phyloP scores from a whole-genome alignment of 441 rosid species.

The Syzygium malaccense region DNA sequence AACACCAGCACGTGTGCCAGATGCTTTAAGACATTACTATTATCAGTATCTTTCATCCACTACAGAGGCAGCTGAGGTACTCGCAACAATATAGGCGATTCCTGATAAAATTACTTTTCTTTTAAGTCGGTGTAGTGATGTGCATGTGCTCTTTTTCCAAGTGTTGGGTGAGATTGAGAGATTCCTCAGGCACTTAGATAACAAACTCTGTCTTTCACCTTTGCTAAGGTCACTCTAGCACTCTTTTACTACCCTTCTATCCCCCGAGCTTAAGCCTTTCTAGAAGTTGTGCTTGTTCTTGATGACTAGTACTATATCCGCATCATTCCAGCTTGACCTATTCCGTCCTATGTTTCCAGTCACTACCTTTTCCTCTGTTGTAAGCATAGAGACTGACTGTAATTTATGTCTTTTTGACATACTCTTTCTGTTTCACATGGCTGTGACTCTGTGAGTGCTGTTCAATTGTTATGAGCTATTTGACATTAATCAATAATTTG shows the following conservation, averaged over 20 bases:
- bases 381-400: not conserved
- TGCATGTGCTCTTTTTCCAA: not conserved
- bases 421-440: not conserved
- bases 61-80: slow-evolving; percentile 93
- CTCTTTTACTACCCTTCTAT: not conserved
- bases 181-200: not conserved
- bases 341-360: not conserved
- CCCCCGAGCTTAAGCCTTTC: not conserved
- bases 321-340: not conserved
- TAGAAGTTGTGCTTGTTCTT: not conserved
- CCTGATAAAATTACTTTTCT: not conserved
- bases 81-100: not conserved
- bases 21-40: slow-evolving; percentile 92
- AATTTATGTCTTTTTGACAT: not conserved
- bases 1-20: slow-evolving; percentile 76
- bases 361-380: not conserved
- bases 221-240: not conserved
- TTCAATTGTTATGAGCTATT: not conserved
- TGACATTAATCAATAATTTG: not conserved
- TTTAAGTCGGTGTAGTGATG: not conserved
- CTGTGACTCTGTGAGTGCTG: not conserved
- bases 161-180: not conserved
- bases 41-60: slow-evolving; percentile 96
- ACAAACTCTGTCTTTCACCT: not conserved
- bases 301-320: not conserved